Conservation (phyloP, 176 grass and related monocot species). For the Pharus latifolius region DNA sequence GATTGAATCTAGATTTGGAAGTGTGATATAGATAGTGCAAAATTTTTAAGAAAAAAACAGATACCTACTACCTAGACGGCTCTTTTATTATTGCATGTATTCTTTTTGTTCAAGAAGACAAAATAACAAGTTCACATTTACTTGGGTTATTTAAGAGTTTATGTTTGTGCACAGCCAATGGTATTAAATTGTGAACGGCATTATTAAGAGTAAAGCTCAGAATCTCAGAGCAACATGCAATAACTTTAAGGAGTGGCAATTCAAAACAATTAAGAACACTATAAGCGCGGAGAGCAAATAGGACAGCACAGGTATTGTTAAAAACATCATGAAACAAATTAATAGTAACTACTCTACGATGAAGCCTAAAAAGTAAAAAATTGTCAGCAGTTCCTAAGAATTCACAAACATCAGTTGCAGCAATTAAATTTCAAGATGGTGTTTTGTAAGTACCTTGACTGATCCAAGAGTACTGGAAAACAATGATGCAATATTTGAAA, state of each 20-base stretch:
- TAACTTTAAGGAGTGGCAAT: neutral
- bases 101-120: too few species aligned
- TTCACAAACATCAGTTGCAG: neutral
- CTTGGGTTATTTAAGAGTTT: neutral
- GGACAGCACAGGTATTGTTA: neutral
- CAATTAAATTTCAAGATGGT: neutral
- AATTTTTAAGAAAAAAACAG: too few species aligned
- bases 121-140: neutral
- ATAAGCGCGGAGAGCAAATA: neutral
- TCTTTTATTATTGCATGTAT: neutral
- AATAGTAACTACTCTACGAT: neutral
- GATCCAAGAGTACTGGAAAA: neutral
- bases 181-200: neutral
- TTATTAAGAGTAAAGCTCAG: too few species aligned
- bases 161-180: neutral
- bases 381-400: neutral
- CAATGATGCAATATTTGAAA: neutral
- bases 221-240: neutral
- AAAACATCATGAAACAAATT: neutral
- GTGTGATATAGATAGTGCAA: too few species aligned
- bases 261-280: neutral
- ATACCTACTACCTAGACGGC: too few species aligned
- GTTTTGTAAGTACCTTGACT: conserved; percentile 9
- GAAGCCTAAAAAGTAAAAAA: neutral
- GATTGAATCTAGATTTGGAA: too few species aligned